Base-by-base conservation (phyloP, 2,329 filamentous ascomycete genomes). In the Elsinoe batatas region DNA sequence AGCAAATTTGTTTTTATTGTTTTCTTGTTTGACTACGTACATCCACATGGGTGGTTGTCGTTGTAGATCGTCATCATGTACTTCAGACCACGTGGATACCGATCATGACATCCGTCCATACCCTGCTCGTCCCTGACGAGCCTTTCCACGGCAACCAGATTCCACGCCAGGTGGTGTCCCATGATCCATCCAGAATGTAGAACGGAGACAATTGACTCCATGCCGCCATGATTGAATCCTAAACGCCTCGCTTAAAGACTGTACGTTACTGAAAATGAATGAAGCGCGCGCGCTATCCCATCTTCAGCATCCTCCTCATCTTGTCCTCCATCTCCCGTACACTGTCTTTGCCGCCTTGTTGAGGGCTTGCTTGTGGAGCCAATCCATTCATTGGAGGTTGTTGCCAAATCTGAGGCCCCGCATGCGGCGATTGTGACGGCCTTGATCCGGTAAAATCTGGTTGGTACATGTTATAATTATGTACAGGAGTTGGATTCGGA, bases 251-350 rank as follows among this genome's bases (percentile, higher is more conserved):
- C 53, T 55, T 33, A 33, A 51, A 38, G n/a, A 38, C 18, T 35
- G 33, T 35, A 32, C 26, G 7, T 30, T 46, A n/a, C 26, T 11
- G 33, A 22, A 42, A 47, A 20, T 22, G 36, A 30, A 56, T n/a
- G 17, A 32, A 13, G 4, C 50, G 17, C 22, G 12, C 17, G 15
- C 12, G n/a, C 38, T 56, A 59, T 40, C 56, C 47, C 44, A 68
- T 57, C 55, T 68, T 68, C 35, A 72, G 62, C 62, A 72, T 70
- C n/a, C 68, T 65, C 60, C 67, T 64, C 59, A 72, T 61, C 61
- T 71, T 68, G 38, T 70, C 68, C 61, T 71, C 68, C 64, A 72
- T 71, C 22, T 62, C 61, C 53, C 65, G 64, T 20, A 68, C 62
- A 60, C 71, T 66, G 37, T 51, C 33, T 17, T 26, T 51, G 15